phyloP scores from a whole-genome alignment of 768 basidiomycete species.

The Mycena albidolilacea region DNA sequence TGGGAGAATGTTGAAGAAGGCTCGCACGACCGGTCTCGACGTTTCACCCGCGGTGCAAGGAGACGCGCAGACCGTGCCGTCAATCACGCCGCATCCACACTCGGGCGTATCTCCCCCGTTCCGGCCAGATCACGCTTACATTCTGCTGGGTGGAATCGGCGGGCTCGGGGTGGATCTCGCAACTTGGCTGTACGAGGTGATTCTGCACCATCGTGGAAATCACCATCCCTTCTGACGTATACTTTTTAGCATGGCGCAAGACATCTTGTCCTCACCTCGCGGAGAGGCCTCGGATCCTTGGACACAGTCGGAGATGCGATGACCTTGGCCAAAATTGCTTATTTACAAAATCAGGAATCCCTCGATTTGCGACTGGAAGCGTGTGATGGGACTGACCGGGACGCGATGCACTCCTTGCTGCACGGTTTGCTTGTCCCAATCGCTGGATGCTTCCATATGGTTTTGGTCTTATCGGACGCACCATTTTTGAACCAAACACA shows the following conservation, averaged over 20 bases:
- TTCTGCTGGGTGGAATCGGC: slow-evolving; percentile 18
- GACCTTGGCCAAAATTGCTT: slow-evolving; percentile 6
- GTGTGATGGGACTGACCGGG: slow-evolving; percentile 11
- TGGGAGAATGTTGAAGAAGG: neutral
- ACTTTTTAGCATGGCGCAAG: slow-evolving; percentile 13
- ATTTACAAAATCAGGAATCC: neutral
- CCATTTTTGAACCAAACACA: slow-evolving; percentile 22
- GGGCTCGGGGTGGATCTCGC: slow-evolving; percentile 15
- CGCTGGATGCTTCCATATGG: slow-evolving; percentile 28
- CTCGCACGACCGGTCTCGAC: neutral
- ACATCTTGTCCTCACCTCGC: slow-evolving; percentile 21
- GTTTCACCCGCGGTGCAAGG: neutral
- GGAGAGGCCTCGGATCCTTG: slow-evolving; percentile 12
- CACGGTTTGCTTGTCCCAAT: neutral
- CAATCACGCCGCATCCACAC: neutral
- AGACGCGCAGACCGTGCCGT: neutral
- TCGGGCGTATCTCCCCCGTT: slow-evolving; percentile 1
- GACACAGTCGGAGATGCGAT: slow-evolving; percentile 11
- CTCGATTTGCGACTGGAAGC: slow-evolving; percentile 2
- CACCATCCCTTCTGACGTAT: neutral
- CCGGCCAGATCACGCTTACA: neutral
- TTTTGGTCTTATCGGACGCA: slow-evolving; percentile 16
- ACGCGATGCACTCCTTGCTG: neutral
- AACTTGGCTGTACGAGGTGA: slow-evolving; percentile 27
- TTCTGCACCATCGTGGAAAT: neutral